Evolutionary conservation across 2,329 filamentous ascomycete genomes (phyloP).

Genomic region (Sordariomycetes sp.): DNA sequence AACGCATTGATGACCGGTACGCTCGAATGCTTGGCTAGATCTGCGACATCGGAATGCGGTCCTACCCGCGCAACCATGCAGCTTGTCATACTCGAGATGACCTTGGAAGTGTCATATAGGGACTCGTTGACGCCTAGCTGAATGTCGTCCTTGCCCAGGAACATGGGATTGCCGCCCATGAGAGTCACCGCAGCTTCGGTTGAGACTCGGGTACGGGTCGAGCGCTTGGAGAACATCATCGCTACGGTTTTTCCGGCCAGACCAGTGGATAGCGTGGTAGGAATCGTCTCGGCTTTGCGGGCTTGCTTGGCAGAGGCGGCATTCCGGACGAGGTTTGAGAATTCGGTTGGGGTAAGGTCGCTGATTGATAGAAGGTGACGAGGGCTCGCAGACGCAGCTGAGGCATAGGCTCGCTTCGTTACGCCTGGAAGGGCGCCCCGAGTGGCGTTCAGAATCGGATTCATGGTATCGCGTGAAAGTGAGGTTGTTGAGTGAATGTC

Average conservation of each 20-base stretch:
- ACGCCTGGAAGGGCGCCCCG: too few relatives aligned
- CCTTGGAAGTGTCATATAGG: conserved; percentile 81
- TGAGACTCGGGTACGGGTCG: conserved; percentile 85
- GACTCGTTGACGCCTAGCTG: conserved; percentile 95
- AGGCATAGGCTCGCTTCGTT: conserved; percentile 33
- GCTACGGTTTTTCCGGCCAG: conserved; percentile 75
- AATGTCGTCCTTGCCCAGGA: conserved; percentile 90
- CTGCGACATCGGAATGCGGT: conserved; percentile 64
- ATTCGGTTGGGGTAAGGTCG: conserved; percentile 72
- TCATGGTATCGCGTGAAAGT: too few relatives aligned
- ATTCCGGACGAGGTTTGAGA: conserved; percentile 75
- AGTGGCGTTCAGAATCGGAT: too few relatives aligned
- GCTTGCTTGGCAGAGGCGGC: conserved; percentile 66
- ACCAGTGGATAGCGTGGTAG: conserved; percentile 47
- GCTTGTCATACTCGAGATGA: conserved; percentile 90
- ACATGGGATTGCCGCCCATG: conserved; percentile 92
- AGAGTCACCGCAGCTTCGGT: conserved; percentile 85
- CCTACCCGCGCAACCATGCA: conserved; percentile 75
- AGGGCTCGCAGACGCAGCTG: conserved; percentile 30
- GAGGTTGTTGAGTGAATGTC: too few relatives aligned
- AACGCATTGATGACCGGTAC: conserved; percentile 84
- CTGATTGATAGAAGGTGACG: conserved; percentile 89
- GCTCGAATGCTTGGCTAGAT: conserved; percentile 60
- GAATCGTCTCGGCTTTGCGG: conserved; percentile 56
- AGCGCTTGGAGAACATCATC: conserved; percentile 95